These are phyloP conservation scores for Alnus rubra DNA, from an alignment of 306 rosid species.

Conservation along the genomic window DNA sequence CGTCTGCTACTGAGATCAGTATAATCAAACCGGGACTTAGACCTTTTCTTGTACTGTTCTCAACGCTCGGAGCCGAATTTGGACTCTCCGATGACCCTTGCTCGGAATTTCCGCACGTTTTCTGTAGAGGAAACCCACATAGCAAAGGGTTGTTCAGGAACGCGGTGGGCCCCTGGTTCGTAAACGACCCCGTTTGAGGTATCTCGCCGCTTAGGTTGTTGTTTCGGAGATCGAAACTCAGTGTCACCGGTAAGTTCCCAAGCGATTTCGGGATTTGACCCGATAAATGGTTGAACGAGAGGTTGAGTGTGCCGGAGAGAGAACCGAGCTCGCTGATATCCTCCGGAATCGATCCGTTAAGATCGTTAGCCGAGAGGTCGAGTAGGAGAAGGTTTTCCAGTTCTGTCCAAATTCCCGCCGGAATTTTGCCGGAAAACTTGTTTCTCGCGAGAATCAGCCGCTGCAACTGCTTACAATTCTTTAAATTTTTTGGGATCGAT, in stretches of 20 bases:
- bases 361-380: slow-evolving; percentile 71
- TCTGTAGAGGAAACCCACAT: slow-evolving; percentile 91
- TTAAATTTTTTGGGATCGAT: slow-evolving; percentile 39
- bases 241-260: slow-evolving; percentile 70
- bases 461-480: slow-evolving; percentile 68
- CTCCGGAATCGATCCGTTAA: slow-evolving; percentile 66
- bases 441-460: slow-evolving; percentile 68
- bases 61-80: slow-evolving; percentile 25
- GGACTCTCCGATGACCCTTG: slow-evolving; percentile 46
- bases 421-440: slow-evolving; percentile 60
- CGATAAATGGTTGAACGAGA: slow-evolving; percentile 77
- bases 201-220: slow-evolving; percentile 84
- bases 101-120: slow-evolving; percentile 45
- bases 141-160: slow-evolving; percentile 72
- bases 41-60: slow-evolving; percentile 36
- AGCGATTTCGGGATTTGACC: slow-evolving; percentile 71
- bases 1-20: slow-evolving; percentile 81
- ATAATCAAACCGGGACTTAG: slow-evolving; percentile 74
- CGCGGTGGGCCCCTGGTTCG: slow-evolving; percentile 94
- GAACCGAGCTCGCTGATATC: slow-evolving; percentile 57
- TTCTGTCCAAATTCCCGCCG: slow-evolving; percentile 60
- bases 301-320: slow-evolving; percentile 83
- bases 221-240: slow-evolving; percentile 78
- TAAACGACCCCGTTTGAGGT: slow-evolving; percentile 89
- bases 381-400: slow-evolving; percentile 55